phyloP scores from a whole-genome alignment of 1,139 yeast species.

The Debaryomycetaceae sp. region DNA sequence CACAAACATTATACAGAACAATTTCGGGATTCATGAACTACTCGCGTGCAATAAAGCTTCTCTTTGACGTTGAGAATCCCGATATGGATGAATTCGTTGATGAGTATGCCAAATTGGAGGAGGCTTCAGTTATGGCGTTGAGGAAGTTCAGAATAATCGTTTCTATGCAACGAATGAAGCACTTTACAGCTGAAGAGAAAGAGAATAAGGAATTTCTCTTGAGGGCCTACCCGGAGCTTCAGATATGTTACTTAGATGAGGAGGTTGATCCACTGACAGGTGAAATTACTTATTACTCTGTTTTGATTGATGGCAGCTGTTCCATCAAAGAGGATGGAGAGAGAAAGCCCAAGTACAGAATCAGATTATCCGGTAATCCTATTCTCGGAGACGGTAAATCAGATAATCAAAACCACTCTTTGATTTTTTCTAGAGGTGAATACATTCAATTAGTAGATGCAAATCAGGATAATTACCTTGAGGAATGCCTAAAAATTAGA shows the following conservation, averaged over 20 bases:
- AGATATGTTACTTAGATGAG: conserved; percentile 57
- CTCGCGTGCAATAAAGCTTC: conserved; percentile 60
- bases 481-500: conserved; percentile 79
- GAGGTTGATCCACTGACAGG: conserved; percentile 32
- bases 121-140: conserved; percentile 36
- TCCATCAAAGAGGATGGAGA: conserved; percentile 27
- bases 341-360: conserved; percentile 47
- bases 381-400: conserved; percentile 88
- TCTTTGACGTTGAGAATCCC: conserved; percentile 63
- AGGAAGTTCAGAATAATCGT: conserved; percentile 67
- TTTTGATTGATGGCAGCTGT: conserved; percentile 50
- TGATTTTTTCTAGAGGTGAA: conserved; percentile 81
- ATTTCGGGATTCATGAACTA: conserved; percentile 76
- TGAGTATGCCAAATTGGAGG: conserved; percentile 30
- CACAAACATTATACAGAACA: conserved; percentile 77
- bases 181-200: conserved; percentile 50
- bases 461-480: conserved; percentile 82
- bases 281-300: conserved; percentile 49
- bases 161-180: conserved; percentile 64
- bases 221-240: conserved; percentile 58
- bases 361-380: conserved; percentile 78
- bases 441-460: conserved; percentile 87
- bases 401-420: conserved; percentile 76
- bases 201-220: conserved; percentile 56
- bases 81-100: conserved; percentile 37